Conservation (phyloP, 2,329 filamentous ascomycete species). For the Xylaria digitata region DNA sequence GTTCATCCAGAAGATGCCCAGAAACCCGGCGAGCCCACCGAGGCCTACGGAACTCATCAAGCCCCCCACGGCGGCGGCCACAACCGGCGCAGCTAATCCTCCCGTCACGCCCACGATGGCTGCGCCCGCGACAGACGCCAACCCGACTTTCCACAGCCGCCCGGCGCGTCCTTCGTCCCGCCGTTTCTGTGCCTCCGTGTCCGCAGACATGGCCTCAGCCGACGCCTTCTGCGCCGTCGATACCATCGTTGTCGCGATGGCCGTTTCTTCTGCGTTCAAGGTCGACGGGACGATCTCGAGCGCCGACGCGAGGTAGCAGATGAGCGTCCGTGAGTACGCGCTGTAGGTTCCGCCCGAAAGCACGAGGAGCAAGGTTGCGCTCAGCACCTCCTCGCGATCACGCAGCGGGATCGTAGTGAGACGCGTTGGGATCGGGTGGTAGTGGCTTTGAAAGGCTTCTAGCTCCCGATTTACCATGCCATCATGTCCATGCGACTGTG, state of each 20-base stretch:
- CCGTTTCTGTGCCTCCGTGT: slow-evolving; percentile 79
- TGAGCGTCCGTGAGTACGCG: slow-evolving; percentile 75
- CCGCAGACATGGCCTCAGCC: slow-evolving; percentile 72
- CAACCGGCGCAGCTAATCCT: slow-evolving; percentile 86
- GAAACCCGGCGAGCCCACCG: slow-evolving; percentile 85
- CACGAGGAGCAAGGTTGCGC: slow-evolving; percentile 76
- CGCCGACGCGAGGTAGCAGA: slow-evolving; percentile 75
- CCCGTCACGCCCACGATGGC: slow-evolving; percentile 92
- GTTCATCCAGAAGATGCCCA: slow-evolving; percentile 88
- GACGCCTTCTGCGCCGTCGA: slow-evolving; percentile 68
- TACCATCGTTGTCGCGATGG: slow-evolving; percentile 80
- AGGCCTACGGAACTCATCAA: slow-evolving; percentile 88
- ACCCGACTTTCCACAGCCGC: slow-evolving; percentile 88
- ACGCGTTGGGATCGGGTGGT: slow-evolving; percentile 64
- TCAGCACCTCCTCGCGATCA: slow-evolving; percentile 72
- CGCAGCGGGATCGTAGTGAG: slow-evolving; percentile 66
- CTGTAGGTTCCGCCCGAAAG: slow-evolving; percentile 80
- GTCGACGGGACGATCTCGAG: slow-evolving; percentile 71
- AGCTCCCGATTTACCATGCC: slow-evolving; percentile 44
- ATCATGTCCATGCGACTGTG: neutral
- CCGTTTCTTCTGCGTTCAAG: slow-evolving; percentile 76
- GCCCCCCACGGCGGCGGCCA: slow-evolving; percentile 85
- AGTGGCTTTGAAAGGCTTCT: slow-evolving; percentile 61
- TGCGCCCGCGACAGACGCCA: slow-evolving; percentile 89
- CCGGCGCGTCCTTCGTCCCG: slow-evolving; percentile 75